Percentiles rank a stretch among this genome's conserved stretches.
phyloP scores from a whole-genome alignment of 352 stramenopile species.

The Plasmopara viticola region DNA sequence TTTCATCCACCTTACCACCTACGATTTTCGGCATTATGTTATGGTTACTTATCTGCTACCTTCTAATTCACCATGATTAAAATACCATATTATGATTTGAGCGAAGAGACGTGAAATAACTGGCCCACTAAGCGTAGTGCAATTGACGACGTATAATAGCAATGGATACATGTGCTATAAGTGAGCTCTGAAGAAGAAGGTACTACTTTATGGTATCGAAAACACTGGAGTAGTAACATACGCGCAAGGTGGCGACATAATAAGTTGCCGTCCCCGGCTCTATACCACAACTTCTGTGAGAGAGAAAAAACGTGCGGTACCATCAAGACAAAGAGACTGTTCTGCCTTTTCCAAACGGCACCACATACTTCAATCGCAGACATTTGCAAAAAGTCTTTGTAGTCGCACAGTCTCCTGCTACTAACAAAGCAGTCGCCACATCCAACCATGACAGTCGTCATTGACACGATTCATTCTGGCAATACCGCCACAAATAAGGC shows the following conservation, averaged over 20 bases:
- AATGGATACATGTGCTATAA: too few relatives aligned
- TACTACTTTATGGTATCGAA: too few relatives aligned
- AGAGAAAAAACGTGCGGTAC: slow-evolving; percentile 9
- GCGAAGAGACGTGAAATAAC: too few relatives aligned
- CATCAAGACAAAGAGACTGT: slow-evolving; percentile 12
- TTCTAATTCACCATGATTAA: too few relatives aligned
- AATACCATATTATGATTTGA: too few relatives aligned
- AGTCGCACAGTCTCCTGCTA: slow-evolving; percentile 1
- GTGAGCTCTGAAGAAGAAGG: too few relatives aligned
- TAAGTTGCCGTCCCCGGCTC: slow-evolving; percentile 1
- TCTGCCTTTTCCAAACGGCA: slow-evolving; percentile 16
- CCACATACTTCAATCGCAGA: slow-evolving; percentile 14
- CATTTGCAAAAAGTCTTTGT: background rate
- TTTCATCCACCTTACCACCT: too few relatives aligned
- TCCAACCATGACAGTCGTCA: slow-evolving; percentile 21
- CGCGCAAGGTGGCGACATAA: background rate
- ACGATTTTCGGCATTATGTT: too few relatives aligned
- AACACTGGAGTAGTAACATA: background rate
- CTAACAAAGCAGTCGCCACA: background rate
- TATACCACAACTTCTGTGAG: slow-evolving; percentile 11
- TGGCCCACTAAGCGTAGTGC: too few relatives aligned
- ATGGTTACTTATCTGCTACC: too few relatives aligned
- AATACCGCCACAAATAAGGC: slow-evolving; percentile 20
- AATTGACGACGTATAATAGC: too few relatives aligned
- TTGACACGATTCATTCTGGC: slow-evolving; percentile 25